Evolutionary conservation across 129 eudicot genomes (phyloP), one percentile per base, ranked within the genome.

Genomic region (Sambucus nigra): DNA sequence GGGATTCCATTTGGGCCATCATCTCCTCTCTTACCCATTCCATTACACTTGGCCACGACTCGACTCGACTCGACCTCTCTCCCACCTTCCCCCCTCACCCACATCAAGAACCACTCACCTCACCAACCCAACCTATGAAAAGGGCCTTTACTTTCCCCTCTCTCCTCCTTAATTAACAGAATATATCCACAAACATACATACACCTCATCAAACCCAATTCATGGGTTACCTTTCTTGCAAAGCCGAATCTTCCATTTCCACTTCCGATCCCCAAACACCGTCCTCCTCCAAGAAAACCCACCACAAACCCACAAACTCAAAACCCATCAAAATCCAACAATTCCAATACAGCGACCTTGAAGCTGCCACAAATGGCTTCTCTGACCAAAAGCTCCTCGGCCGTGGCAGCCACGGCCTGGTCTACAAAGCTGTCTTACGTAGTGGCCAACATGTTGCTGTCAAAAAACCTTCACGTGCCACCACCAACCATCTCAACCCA

Each of bases 361-460:
- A 77, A 65, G 64, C 69, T 23, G 97, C 97, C 54, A 88, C 97
- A 6, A 62, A 75, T 64, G 66, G 72, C 38, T 88, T 88, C 72
- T 88, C 97, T 57, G 78, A 76, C 13, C 74, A 81, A 21, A 78
- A 84, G 59, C 87, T 88, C 5, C 70, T 88, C 14, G 97, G 97
- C 20, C 73, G 86, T 16, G 97, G 97, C 51, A 88, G 97, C 77
- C 97, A 88, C 23, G 97, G 97, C n/a, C 73, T 83, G 1, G 97
- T 88, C 55, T 88, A 88, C 72, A 84, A 84, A 56, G 97, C 87
- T 15, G 69, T 80, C 47, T 87, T 88, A 63, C 73, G 73, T n/a
- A 73, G 72, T 47, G 97, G 97, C 61, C 83, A 77, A 25, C 73
- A 72, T 9, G 94, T 88, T 24, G 97, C 97, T 28, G 81, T 88